Percentiles rank a stretch among this genome's conserved stretches.
Conservation (phyloP, 2,329 filamentous ascomycete species). For the Sclerotinia glacialis region DNA sequence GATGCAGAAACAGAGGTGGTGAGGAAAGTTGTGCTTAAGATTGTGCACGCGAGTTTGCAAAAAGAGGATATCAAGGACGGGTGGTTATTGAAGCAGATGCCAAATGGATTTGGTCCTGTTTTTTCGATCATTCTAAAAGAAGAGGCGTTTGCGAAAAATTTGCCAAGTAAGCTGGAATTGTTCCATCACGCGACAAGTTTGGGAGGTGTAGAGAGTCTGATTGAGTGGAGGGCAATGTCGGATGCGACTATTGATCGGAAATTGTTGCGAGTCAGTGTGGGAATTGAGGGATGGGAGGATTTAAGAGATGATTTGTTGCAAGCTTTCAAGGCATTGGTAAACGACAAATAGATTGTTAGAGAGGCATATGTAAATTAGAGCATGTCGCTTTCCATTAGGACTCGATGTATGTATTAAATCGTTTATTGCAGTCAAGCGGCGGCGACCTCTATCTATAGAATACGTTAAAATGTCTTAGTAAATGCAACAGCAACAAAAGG, state of each 20-base stretch:
- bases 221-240: constrained; percentile 94
- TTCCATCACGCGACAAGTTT: constrained; percentile 96
- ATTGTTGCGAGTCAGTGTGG: constrained; percentile 78
- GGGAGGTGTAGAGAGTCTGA: constrained; percentile 90
- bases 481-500: neutral
- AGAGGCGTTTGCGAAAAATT: constrained; percentile 56
- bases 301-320: constrained; percentile 69
- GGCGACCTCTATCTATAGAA: neutral
- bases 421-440: neutral
- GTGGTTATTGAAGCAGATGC: constrained; percentile 89
- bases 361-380: neutral
- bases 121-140: constrained; percentile 70
- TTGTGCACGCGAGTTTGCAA: constrained; percentile 82
- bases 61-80: constrained; percentile 53
- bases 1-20: constrained; percentile 41
- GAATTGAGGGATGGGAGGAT: constrained; percentile 84
- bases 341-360: constrained; percentile 6
- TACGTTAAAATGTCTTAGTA: neutral
- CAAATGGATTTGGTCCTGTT: constrained; percentile 82
- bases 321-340: constrained; percentile 51
- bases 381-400: neutral
- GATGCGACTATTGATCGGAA: constrained; percentile 69
- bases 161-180: constrained; percentile 75
- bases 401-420: neutral
- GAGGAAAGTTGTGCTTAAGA: constrained; percentile 53